phyloP scores from a whole-genome alignment of 257 asterid genomes.

The Echium plantagineum region DNA sequence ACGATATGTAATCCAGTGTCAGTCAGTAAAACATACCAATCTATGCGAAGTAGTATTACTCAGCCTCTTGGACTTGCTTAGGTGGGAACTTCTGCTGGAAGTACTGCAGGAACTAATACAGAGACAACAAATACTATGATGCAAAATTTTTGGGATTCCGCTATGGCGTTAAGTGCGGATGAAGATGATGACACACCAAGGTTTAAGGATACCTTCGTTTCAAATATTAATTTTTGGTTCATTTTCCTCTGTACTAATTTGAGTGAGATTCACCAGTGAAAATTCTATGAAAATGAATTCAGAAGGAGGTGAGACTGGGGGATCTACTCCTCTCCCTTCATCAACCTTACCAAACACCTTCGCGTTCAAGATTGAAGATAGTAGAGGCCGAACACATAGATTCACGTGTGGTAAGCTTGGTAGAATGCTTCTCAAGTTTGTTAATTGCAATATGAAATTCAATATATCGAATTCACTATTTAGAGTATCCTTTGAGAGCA shows the following conservation, averaged over 20 bases:
- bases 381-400: constrained; percentile 82
- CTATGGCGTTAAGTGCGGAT: constrained; percentile 70
- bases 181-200: constrained; percentile 79
- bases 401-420: constrained; percentile 60
- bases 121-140: constrained; percentile 76
- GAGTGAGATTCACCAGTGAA: constrained; percentile 39
- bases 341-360: constrained; percentile 39
- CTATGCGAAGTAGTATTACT: background rate
- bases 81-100: no score
- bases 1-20: background rate
- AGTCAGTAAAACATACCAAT: background rate
- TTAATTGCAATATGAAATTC: background rate
- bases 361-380: constrained; percentile 85
- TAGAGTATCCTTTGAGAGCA: background rate
- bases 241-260: constrained; percentile 15
- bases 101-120: constrained; percentile 44
- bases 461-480: background rate
- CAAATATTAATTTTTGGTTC: background rate
- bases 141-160: constrained; percentile 97
- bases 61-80: constrained; percentile 15
- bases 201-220: constrained; percentile 16
- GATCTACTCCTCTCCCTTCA: constrained; percentile 38
- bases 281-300: constrained; percentile 65
- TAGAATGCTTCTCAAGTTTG: background rate
- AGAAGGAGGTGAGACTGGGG: constrained; percentile 69